Evolutionary conservation across 2,329 filamentous ascomycete genomes (phyloP), one percentile per base, ranked within the genome.

Genomic region (Pseudodiploospora longispora): DNA sequence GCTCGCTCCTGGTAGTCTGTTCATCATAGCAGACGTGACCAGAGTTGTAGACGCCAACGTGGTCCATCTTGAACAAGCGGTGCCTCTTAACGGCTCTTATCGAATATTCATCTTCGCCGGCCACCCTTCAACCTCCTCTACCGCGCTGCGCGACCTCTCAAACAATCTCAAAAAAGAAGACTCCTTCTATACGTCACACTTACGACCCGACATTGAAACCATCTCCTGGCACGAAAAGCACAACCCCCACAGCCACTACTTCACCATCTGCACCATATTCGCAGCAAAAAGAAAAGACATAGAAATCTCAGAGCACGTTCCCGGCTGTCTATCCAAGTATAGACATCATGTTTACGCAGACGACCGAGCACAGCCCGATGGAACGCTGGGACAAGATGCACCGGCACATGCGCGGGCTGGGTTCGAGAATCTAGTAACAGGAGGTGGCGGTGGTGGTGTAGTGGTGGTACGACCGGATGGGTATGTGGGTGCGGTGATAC

Each of bases 321-420:
- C 90, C 0, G 70, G 72, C 19, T 57, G 85, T 2, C 72, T 96
- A 45, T 80, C 77, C 5, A 75, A 85, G 43, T 95, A 95, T 63
- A 74, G 81, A 40, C 83, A 89, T 55, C 85, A 93, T 55, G 72
- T 95, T 32, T 95, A 95, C 57, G 85, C 88, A 1, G 90, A 95
- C 56, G 88, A 95, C 62, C 62, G 73, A 85, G 39, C 82, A 78
- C 69, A 86, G 93, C 59, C 70, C 75, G 36, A 72, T 78, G 6
- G 82, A 87, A 1, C 81, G 84, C 0, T 71, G 83, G 19, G 83
- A 85, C 1, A 74, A 19, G 19, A 72, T 53, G 87, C 84, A 5
- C 74, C 86, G 3, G 87, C 87, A 5, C 90, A 96, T 63, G 82
- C 83, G 36, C 95, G 95, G 74, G 84, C 95, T 74, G 90, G 90